Evolutionary conservation across 768 basidiomycete genomes (phyloP), one percentile per base, ranked within the genome.

Genomic region (Lactifluus hygrophoroides): DNA sequence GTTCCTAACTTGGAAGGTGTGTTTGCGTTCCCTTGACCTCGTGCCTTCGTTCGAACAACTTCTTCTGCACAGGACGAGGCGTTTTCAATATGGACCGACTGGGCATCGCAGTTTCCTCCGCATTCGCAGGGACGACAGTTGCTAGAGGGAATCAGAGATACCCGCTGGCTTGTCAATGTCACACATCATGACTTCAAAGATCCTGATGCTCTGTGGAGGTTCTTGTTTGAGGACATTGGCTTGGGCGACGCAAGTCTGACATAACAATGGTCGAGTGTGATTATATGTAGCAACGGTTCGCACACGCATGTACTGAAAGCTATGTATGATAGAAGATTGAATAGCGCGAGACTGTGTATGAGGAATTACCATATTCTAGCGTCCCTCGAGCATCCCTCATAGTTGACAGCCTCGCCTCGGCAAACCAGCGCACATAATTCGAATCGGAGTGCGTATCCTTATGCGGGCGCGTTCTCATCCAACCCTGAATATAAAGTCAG

Each of bases 1-100:
- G 14, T 99, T 99, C 77, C 72, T 90, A 35, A 86, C 92, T 0
- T 99, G 96, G 96, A 97, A 94, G 86, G 95, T 94, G 46, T 50
- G 79, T 65, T 42, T 14, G 30, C 1, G 8, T 50, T 13, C 38
- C 9, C n/a, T 14, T 34, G 23, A 53, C 48, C 23, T 21, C 67
- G 54, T 27, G 25, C 11, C 46, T 13, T 19, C 9, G 3, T 28
- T 23, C 17, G 11, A 32, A 5, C 17, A 19, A n/a, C n/a, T n/a
- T n/a, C 10, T 5, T 23, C 35, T 40, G 25, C 57, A 28, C 69
- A 97, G 94, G 91, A 95, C 32, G 96, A 98, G 69, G 94, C 93
- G 0, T 99, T 96, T 70, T 86, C 85, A 9, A 94, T 94, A 56
- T 99, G 95, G 95, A 79, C 83, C 0, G 88, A 94, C 62, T 99